phyloP scores from a whole-genome alignment of 768 basidiomycete genomes.

The Tylopilus subfusipes region DNA sequence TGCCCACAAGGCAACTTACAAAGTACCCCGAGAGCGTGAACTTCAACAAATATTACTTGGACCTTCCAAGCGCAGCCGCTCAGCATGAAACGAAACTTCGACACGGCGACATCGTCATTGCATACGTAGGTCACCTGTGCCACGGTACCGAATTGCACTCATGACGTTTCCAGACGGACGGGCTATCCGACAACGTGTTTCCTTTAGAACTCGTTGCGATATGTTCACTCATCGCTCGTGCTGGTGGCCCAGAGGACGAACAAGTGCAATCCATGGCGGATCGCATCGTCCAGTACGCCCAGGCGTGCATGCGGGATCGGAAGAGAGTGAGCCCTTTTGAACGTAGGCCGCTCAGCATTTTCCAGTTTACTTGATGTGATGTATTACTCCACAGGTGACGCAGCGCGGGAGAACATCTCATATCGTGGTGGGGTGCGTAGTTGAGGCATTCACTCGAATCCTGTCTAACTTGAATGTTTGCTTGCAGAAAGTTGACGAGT shows the following conservation, averaged over 20 bases:
- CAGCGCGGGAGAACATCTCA: constrained; percentile 59
- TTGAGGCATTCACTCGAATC: constrained; percentile 1
- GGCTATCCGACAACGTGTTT: constrained; percentile 57
- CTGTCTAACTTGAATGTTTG: constrained; percentile 5
- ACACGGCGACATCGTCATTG: constrained; percentile 51
- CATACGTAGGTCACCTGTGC: constrained; percentile 37
- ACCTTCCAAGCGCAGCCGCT: constrained; percentile 43
- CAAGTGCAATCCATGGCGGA: constrained; percentile 72
- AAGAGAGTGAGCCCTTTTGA: constrained; percentile 71
- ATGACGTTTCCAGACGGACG: constrained; percentile 44
- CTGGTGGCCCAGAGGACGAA: constrained; percentile 51
- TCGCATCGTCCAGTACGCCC: constrained; percentile 65
- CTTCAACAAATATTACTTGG: constrained; percentile 23
- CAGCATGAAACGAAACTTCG: constrained; percentile 44
- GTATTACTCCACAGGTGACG: constrained; percentile 44
- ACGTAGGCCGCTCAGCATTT: constrained; percentile 39
- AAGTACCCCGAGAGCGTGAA: constrained; percentile 30
- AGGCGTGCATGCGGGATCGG: constrained; percentile 64
- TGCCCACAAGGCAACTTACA: constrained; percentile 28
- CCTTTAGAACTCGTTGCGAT: constrained; percentile 67
- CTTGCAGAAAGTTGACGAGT: constrained; percentile 78
- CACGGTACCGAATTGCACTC: background rate
- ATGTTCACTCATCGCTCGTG: constrained; percentile 60
- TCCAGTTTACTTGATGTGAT: constrained; percentile 4
- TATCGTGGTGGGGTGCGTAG: constrained; percentile 73